phyloP scores from a whole-genome alignment of 306 rosid species.

The Herpetospermum pedunculosum region DNA sequence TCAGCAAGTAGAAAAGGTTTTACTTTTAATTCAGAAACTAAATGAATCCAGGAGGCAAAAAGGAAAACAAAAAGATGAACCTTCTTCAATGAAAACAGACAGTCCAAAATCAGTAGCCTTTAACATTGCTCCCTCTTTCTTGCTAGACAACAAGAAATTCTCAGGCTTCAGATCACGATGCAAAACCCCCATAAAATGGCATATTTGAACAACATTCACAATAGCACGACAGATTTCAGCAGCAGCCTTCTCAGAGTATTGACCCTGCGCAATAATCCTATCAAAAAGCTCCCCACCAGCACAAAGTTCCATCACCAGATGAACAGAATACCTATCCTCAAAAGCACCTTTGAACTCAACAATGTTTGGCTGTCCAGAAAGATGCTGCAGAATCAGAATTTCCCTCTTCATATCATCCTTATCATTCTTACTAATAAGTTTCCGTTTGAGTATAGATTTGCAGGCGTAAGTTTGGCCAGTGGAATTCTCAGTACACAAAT shows the following conservation, averaged over 20 bases:
- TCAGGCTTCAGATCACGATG: constrained; percentile 94
- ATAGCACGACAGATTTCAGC: constrained; percentile 50
- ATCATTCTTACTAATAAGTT: constrained; percentile 48
- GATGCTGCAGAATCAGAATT: constrained; percentile 82
- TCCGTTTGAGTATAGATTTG: constrained; percentile 77
- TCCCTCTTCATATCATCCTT: constrained; percentile 73
- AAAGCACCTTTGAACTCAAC: constrained; percentile 72
- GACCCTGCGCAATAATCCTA: constrained; percentile 67
- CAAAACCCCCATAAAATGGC: constrained; percentile 82
- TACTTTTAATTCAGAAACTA: neutral
- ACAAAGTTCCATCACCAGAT: constrained; percentile 85
- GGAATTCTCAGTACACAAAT: constrained; percentile 59
- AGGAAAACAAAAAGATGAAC: constrained; percentile 16
- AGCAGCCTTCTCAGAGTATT: constrained; percentile 78
- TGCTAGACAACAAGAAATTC: constrained; percentile 71
- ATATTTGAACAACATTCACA: constrained; percentile 74
- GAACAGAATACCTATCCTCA: constrained; percentile 74
- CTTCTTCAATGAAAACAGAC: constrained; percentile 86
- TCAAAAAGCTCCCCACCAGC: constrained; percentile 93
- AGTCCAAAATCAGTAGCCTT: constrained; percentile 92
- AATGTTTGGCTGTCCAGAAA: constrained; percentile 76
- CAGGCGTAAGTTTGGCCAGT: constrained; percentile 57
- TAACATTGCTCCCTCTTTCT: constrained; percentile 46
- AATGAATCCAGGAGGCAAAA: neutral
- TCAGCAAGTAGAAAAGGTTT: neutral